Evolutionary conservation across 2,329 filamentous ascomycete genomes (phyloP), one percentile per base, ranked within the genome.

Genomic region (Scorias spongiosa): DNA sequence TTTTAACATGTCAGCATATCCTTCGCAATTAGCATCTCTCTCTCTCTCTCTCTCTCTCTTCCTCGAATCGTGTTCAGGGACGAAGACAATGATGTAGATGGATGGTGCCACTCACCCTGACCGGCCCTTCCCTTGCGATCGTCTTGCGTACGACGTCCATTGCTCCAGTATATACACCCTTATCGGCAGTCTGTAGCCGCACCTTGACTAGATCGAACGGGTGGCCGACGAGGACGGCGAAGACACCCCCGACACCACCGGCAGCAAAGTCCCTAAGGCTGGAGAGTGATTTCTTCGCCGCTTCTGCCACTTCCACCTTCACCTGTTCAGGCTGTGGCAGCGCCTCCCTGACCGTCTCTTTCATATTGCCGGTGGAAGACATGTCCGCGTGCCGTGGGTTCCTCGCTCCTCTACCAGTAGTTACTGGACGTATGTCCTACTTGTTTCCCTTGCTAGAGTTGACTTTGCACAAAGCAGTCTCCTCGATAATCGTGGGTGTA

Each of bases 161-260:
- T 11, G 91, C 91, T 39, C 83, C 81, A 30, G 72, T 81, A 67
- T 98, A 98, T 30, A 94, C 84, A 41, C 91, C 91, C 65, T 80
- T 81, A 66, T 96, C 88, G 30, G 91, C 87, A 2, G 91, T 98
- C 71, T 98, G 91, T 63, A 98, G 70, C 46, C 91, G 84, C 52
- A 98, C 91, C 69, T 98, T 98, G 63, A 96, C 89, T 55, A 98
- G 73, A 63, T 98, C 91, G 62, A 98, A 98, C 9, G 91, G 91
- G 65, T 98, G 91, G 45, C 91, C 67, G 14, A 96, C 88, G 37
- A 98, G 63, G 44, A 98, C 91, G 45, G 91, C 89, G 68, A 85
- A 96, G 40, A 98, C 66, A 55, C 91, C 91, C 54, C 91, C 91
- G 47, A 93, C 93, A 49, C 87, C 91, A 55, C 91, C 91, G 7